Percentiles rank a stretch among this genome's conserved stretches.
Conservation (phyloP, 169 alveolate species). For the Plasmodium falciparum region DNA sequence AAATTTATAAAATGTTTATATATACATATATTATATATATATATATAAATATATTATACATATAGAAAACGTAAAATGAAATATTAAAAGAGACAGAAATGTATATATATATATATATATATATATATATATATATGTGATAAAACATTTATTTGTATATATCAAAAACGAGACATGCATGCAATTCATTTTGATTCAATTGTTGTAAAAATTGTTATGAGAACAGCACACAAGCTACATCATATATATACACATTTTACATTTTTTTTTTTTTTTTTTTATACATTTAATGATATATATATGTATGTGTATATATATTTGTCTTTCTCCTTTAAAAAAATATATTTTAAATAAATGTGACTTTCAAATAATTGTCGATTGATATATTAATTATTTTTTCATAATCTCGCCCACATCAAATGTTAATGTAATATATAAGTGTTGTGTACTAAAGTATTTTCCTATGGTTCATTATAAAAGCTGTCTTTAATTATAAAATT, state of each 20-base stretch:
- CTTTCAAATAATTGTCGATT: too few relatives aligned
- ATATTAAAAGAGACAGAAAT: conserved; percentile 9
- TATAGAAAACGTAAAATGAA: background rate
- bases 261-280: background rate
- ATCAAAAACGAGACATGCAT: conserved; percentile 40
- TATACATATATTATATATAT: background rate
- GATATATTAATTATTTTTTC: background rate
- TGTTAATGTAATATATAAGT: too few relatives aligned
- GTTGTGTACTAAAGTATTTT: too few relatives aligned
- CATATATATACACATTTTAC: background rate
- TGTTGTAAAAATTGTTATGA: conserved; percentile 9
- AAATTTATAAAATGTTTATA: background rate
- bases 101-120: too few relatives aligned
- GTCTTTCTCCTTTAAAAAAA: background rate
- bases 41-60: background rate
- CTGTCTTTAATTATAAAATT: too few relatives aligned
- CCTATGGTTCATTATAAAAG: too few relatives aligned
- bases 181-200: conserved; percentile 18
- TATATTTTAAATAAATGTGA: too few relatives aligned
- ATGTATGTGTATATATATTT: background rate
- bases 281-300: too few relatives aligned
- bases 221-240: conserved; percentile 12
- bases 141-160: background rate
- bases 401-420: too few relatives aligned
- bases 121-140: too few relatives aligned